Percentiles rank a stretch among this genome's conserved stretches.
Evolutionary conservation across 2,329 filamentous ascomycete species (phyloP).

Genomic region (Dichotomopilus funicola): DNA sequence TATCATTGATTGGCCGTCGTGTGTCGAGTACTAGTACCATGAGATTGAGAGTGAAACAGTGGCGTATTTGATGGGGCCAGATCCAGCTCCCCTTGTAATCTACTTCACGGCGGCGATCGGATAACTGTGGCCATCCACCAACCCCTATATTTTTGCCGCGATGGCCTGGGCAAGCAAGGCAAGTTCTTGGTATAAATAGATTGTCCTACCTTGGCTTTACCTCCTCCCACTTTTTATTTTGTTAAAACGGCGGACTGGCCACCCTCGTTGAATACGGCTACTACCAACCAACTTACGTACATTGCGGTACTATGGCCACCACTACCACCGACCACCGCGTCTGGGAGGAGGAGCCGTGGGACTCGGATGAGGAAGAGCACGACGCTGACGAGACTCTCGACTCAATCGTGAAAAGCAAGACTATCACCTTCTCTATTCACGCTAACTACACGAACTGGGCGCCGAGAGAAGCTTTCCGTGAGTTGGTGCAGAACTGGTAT

Average conservation of each 20-base stretch:
- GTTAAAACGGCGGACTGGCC: not conserved
- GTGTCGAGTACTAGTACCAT: no score
- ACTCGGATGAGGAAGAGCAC: not conserved
- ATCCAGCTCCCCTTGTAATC: no score
- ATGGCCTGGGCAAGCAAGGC: no score
- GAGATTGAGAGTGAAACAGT: no score
- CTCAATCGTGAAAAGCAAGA: constrained; percentile 7
- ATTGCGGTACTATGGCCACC: not conserved
- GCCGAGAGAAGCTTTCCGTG: constrained; percentile 27
- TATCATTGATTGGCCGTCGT: no score
- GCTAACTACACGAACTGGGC: constrained; percentile 16
- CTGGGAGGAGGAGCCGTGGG: not conserved
- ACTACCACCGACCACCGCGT: not conserved
- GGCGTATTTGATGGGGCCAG: no score
- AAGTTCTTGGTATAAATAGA: no score
- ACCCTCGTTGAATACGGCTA: not conserved
- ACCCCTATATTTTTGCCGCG: no score
- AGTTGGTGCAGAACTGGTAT: constrained; percentile 32
- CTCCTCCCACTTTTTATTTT: no score
- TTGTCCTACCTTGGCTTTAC: no score
- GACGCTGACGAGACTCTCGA: not conserved
- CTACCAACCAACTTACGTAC: not conserved
- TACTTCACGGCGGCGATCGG: no score
- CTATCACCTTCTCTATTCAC: constrained; percentile 9
- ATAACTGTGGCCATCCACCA: no score